A percentile compares a stretch with the other conserved stretches of the same genome.
These are phyloP conservation scores for Ephemerocybe angulata DNA, from an alignment of 768 basidiomycete species.

Conservation along the genomic window DNA sequence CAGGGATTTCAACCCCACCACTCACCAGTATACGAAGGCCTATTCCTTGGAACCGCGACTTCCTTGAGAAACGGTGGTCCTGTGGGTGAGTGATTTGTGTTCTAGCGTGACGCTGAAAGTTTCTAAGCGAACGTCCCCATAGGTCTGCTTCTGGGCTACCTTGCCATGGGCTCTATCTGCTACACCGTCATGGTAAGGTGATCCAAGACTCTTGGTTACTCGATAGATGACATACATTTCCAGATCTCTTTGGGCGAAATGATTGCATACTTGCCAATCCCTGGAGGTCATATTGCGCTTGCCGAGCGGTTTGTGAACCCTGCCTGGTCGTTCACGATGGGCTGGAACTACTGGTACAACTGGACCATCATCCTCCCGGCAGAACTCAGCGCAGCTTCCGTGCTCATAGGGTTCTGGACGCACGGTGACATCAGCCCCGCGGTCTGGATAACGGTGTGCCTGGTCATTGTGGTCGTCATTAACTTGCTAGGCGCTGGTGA, in stretches of 20 bases:
- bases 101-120: background rate
- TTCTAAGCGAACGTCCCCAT: background rate
- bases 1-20: background rate
- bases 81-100: constrained; percentile 39
- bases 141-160: constrained; percentile 71
- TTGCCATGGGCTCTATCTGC: constrained; percentile 61
- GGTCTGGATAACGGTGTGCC: constrained; percentile 75
- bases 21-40: constrained; percentile 31
- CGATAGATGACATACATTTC: background rate
- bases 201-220: too few species aligned
- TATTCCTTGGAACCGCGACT: constrained; percentile 65
- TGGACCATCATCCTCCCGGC: constrained; percentile 69
- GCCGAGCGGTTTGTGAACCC: constrained; percentile 81
- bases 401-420: constrained; percentile 76
- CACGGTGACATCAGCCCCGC: constrained; percentile 54
- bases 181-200: constrained; percentile 67
- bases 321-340: constrained; percentile 60
- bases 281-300: constrained; percentile 77
- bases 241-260: constrained; percentile 71
- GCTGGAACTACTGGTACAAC: constrained; percentile 56
- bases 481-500: constrained; percentile 68
- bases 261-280: constrained; percentile 74
- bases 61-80: constrained; percentile 59
- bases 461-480: constrained; percentile 72
- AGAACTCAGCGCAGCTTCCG: constrained; percentile 69